These are phyloP conservation scores for Sanghuangporus weigelae DNA, from an alignment of 1,284 basidiomycete genomes.

Conservation along the genomic window DNA sequence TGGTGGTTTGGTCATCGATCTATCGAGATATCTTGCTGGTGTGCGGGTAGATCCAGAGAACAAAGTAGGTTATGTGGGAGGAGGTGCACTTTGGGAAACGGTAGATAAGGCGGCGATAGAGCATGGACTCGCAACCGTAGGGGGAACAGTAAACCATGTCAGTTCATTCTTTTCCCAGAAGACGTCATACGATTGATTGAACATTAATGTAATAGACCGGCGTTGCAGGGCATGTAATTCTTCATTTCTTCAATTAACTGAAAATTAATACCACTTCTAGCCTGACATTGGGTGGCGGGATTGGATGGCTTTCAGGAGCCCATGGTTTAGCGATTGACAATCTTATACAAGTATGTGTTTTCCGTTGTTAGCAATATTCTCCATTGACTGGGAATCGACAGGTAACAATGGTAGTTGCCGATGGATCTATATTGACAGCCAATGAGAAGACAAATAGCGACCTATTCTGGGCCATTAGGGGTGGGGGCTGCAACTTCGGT, in stretches of 20 bases:
- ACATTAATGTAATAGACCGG: conserved; percentile 35
- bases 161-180: conserved; percentile 21
- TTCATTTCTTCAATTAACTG: not conserved
- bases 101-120: conserved; percentile 45
- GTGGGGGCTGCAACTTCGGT: conserved; percentile 55
- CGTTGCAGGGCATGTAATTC: conserved; percentile 37
- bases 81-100: conserved; percentile 46
- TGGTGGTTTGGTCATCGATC: conserved; percentile 51
- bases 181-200: not conserved
- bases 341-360: conserved; percentile 35
- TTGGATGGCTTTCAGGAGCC: conserved; percentile 45
- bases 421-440: conserved; percentile 41
- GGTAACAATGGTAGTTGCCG: conserved; percentile 48
- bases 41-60: conserved; percentile 39
- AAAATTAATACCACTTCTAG: conserved; percentile 25
- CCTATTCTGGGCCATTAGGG: conserved; percentile 54
- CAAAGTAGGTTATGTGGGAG: conserved; percentile 42
- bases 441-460: conserved; percentile 42
- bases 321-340: conserved; percentile 55
- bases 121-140: conserved; percentile 46
- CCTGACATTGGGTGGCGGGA: conserved; percentile 53
- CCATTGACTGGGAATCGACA: conserved; percentile 20
- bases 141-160: conserved; percentile 52
- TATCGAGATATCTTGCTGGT: conserved; percentile 39
- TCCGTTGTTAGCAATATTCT: not conserved